Conservation (phyloP, 805 yeast species). For the Pichia sporocuriosa region DNA sequence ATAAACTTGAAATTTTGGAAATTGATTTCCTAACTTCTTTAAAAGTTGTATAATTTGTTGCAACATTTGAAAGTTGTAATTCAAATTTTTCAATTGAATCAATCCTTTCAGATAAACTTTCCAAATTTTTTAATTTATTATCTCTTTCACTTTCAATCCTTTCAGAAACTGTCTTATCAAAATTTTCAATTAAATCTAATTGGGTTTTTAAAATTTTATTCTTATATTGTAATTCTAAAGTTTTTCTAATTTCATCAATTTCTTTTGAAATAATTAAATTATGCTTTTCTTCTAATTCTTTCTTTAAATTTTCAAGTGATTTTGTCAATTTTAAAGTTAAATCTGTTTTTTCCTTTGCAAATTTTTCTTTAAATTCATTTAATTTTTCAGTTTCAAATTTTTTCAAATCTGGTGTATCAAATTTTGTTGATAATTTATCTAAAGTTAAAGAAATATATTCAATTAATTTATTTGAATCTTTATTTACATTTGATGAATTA, state of each 20-base stretch:
- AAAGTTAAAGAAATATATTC: slow-evolving; percentile 18
- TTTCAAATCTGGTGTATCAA: slow-evolving; percentile 25
- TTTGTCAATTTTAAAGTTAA: slow-evolving; percentile 53
- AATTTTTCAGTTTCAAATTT: slow-evolving; percentile 6
- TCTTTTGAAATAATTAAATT: slow-evolving; percentile 53
- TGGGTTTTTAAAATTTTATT: slow-evolving; percentile 65
- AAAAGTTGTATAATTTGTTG: slow-evolving; percentile 33
- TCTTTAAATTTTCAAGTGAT: slow-evolving; percentile 50
- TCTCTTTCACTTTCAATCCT: slow-evolving; percentile 69
- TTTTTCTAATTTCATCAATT: slow-evolving; percentile 58
- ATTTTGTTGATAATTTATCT: slow-evolving; percentile 20
- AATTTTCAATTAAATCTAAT: slow-evolving; percentile 60
- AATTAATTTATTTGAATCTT: slow-evolving; percentile 20
- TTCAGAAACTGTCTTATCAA: slow-evolving; percentile 49
- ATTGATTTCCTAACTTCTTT: slow-evolving; percentile 41
- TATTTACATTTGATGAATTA: slow-evolving; percentile 18
- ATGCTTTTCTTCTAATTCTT: slow-evolving; percentile 53
- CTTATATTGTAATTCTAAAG: slow-evolving; percentile 62
- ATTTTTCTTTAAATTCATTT: slow-evolving; percentile 19
- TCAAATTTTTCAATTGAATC: slow-evolving; percentile 51
- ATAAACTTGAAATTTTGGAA: slow-evolving; percentile 34
- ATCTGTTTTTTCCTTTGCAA: slow-evolving; percentile 28
- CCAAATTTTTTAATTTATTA: slow-evolving; percentile 67
- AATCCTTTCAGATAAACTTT: slow-evolving; percentile 49
- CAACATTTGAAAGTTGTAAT: slow-evolving; percentile 34